Base-by-base conservation (phyloP, 1,284 basidiomycete genomes). In the Pisolithus thermaeus region DNA sequence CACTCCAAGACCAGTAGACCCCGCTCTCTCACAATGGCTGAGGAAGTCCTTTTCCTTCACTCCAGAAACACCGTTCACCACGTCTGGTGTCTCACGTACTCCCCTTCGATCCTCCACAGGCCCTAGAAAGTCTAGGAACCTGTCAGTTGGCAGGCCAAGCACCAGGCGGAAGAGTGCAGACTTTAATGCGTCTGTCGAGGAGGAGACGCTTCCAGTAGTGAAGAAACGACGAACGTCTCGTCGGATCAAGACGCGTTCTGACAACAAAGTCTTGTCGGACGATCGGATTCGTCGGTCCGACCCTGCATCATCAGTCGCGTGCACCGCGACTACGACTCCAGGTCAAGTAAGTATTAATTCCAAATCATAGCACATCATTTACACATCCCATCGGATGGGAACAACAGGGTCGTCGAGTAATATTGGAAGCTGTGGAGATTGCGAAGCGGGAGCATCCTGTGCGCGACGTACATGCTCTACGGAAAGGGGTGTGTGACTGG, bases 351-450 rank as follows among this genome's bases (percentile, higher is more conserved):
- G 9, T 22, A 20, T 20, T 20, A 20, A 20, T 20, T 22, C 12
- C 18, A 7, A 20, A 12, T 23, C 20, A 0, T 22, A 23, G 9
- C 14, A 41, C 39, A 14, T 9, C 39, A 6, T 41, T 23, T 14
- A 2, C 20, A 20, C 39, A 25, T 14, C 20, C 5, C 23, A 14
- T 41, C 22, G 23, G 3, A 41, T 20, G 39, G 12, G 12, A 41
- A 6, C 12, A 12, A 41, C 39, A 20, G 39, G 20, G 39, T 41
- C 30, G 37, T 16, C 48, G 56, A 8, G 11, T 48, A 4, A 43
- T 55, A 7, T 25, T 56, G 30, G 60, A 62, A 1, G 58, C 52
- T 1, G 58, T 59, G 12, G 61, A 59, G 35, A 55, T 61, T 16
- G 39, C 53, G 11, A 35, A 36, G 36, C 50, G 45, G 30, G 46